Base-by-base conservation (phyloP, 2,329 filamentous ascomycete genomes). In the Myriosclerotinia curreyana region DNA sequence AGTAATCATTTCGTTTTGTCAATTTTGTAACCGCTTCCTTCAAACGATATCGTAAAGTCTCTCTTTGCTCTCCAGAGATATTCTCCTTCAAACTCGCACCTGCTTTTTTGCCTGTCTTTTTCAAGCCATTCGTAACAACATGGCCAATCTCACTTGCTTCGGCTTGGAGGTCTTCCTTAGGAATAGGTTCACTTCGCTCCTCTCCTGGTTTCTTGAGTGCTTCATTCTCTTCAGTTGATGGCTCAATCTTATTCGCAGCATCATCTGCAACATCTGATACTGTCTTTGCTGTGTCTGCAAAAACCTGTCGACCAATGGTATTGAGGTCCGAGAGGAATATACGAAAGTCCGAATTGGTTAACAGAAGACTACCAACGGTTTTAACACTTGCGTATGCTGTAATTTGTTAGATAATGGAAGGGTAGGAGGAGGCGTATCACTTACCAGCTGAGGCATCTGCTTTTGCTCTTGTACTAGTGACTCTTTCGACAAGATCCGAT, bases 331-430 rank as follows among this genome's bases (percentile, higher is more conserved):
- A 85, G 52, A 97, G 79, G 71, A 98, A 92, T 8, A 93, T 81
- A 48, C 93, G 87, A 75, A 98, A 97, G 72, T 97, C 92, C 0
- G 89, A 87, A 74, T 98, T 98, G 17, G 91, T 92, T 51, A 98
- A 79, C 0, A 97, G 83, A n/a, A 98, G 80, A 3, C 88, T 90
- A 38, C 90, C 88, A 0, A 98, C 86, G 0, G 92, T 96, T 65
- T 87, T 88, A 55, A 96, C 78, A 74, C 92, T 96, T 72, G 89
- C 82, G 72, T 93, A 93, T 20, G 90, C 89, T 90, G 68, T 28
- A 25, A 56, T 31, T 44, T 36, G 52, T 70, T 58, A 65, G 65
- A 65, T 76, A 59, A 76, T 68, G 56, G 46, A 36, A 60, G 9
- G 14, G 14, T 38, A 6, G 36, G 55, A 25, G 28, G 14, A 34